A percentile compares a stretch with the other conserved stretches of the same genome.
phyloP scores from a whole-genome alignment of 2,329 filamentous ascomycete genomes.

The Aspergillus sojae region DNA sequence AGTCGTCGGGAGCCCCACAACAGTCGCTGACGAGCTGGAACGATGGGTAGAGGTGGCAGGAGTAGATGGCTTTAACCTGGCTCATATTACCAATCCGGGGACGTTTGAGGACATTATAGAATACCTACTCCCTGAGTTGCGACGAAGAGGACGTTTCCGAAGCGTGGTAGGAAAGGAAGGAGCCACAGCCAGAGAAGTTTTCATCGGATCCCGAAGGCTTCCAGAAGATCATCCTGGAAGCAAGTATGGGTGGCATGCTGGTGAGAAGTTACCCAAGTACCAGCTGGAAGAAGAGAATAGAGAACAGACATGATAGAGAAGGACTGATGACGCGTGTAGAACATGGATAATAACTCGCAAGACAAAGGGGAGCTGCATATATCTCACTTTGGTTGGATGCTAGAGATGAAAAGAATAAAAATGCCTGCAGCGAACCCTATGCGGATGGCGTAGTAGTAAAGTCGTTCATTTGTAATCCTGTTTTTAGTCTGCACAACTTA shows the following conservation, averaged over 20 bases:
- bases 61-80: slow-evolving; percentile 30
- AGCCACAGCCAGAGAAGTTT: not conserved
- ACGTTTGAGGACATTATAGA: slow-evolving; percentile 30
- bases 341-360: not conserved
- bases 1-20: slow-evolving; percentile 6
- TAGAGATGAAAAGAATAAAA: not conserved
- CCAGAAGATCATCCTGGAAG: slow-evolving; percentile 8
- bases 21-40: slow-evolving; percentile 30
- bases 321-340: not conserved
- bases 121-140: slow-evolving; percentile 25
- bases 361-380: not conserved
- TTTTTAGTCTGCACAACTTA: not conserved
- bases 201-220: slow-evolving; percentile 2
- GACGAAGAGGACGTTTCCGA: slow-evolving; percentile 25
- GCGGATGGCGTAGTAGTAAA: not conserved
- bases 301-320: not conserved
- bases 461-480: not conserved
- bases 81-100: slow-evolving; percentile 22
- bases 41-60: slow-evolving; percentile 24
- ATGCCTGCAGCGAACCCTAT: not conserved
- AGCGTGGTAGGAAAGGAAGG: not conserved
- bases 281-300: not conserved
- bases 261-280: not conserved
- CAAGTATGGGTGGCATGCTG: not conserved
- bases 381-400: too few species aligned